Evolutionary conservation across 768 basidiomycete genomes (phyloP), one percentile per base, ranked within the genome.

Genomic region (Boletus reticulatus): DNA sequence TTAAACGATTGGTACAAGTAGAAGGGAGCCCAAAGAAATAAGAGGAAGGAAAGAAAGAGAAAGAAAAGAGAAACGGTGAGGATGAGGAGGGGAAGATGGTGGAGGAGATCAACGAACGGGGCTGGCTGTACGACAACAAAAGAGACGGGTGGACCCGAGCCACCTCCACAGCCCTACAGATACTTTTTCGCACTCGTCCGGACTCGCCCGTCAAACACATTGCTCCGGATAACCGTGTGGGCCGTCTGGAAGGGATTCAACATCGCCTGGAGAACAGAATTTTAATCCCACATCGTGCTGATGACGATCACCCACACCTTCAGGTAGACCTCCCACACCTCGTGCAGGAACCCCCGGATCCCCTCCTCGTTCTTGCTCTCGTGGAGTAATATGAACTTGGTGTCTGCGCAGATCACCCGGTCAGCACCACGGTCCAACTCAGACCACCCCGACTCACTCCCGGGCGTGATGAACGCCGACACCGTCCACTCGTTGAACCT

Each of bases 401-500:
- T 92, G 70, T 95, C 97, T 98, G 68, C 31, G 17, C 5, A 22
- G 14, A 6, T 14, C 37, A 10, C 10, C 4, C 24, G 2, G 52
- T 64, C 57, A 64, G 61, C 43, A 9, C 20, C 3, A 20, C 9
- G 29, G 8, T 7, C 20, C 27, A 4, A 11, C 39, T 9, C 4
- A 7, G 8, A 1, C 24, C 10, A 7, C 13, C 5, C 32, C 17
- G 34, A 55, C 94, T 77, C 74, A 98, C 96, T 97, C 58, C 89
- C 92, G 1, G 95, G 87, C 0, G 97, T 98, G 19, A 98, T 78
- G 74, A 98, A 98, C 31, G 92, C 94, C 16, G 97, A 98, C 19
- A 98, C 87, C 4, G 86, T 95, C 97, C 97, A 99, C 69, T 98
- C 97, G 67, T 98, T 98, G 75, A 98, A 97, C 76, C 89, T 92